phyloP scores from a whole-genome alignment of 768 basidiomycete species.

The Boletus huronensis region DNA sequence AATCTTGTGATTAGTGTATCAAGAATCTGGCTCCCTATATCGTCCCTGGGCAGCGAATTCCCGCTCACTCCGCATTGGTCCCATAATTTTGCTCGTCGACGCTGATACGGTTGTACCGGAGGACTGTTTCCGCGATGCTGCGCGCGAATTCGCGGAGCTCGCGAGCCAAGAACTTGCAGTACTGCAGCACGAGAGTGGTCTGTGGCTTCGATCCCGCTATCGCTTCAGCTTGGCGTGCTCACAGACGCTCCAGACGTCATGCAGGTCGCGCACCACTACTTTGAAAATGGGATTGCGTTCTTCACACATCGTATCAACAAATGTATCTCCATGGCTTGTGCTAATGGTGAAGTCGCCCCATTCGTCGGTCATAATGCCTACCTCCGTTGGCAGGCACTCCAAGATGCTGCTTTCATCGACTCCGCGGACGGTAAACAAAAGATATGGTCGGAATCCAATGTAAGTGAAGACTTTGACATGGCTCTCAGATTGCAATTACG shows the following conservation, averaged over 20 bases:
- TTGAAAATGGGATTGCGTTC: slow-evolving; percentile 86
- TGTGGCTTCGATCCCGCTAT: slow-evolving; percentile 32
- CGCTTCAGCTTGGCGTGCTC: background rate
- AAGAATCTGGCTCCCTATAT: slow-evolving; percentile 54
- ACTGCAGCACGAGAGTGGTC: slow-evolving; percentile 86
- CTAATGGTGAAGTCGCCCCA: slow-evolving; percentile 74
- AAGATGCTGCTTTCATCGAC: slow-evolving; percentile 79
- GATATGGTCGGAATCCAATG: slow-evolving; percentile 66
- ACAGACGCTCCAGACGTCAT: slow-evolving; percentile 61
- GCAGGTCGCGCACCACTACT: slow-evolving; percentile 87
- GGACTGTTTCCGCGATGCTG: slow-evolving; percentile 90
- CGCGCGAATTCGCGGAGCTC: slow-evolving; percentile 77
- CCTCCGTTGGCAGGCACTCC: slow-evolving; percentile 83
- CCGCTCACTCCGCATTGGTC: slow-evolving; percentile 69
- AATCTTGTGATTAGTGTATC: slow-evolving; percentile 40
- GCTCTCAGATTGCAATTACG: slow-evolving; percentile 53
- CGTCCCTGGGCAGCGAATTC: slow-evolving; percentile 77
- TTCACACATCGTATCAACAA: slow-evolving; percentile 88
- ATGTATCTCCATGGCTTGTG: slow-evolving; percentile 73
- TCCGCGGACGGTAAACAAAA: slow-evolving; percentile 53
- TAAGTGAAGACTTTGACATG: slow-evolving; percentile 72
- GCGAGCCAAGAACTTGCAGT: slow-evolving; percentile 64
- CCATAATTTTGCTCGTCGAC: slow-evolving; percentile 79
- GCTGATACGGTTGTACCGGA: slow-evolving; percentile 87
- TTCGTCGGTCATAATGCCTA: slow-evolving; percentile 91